Evolutionary conservation across 495 filamentous ascomycete species (phyloP).

Genomic region (Penicillium argentinense): DNA sequence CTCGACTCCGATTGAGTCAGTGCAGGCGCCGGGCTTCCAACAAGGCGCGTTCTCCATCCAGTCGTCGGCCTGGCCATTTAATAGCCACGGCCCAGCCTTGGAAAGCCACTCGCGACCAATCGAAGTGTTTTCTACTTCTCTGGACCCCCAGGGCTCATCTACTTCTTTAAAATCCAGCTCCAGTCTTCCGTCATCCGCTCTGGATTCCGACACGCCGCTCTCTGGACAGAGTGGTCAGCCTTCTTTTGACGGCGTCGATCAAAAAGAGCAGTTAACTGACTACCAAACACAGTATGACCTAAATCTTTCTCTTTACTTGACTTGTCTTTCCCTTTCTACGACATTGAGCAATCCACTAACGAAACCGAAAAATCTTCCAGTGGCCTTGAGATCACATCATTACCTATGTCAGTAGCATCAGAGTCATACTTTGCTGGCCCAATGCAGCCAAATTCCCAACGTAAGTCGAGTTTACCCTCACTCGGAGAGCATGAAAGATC

Average conservation of each 20-base stretch:
- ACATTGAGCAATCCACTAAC: background rate
- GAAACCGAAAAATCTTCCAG: background rate
- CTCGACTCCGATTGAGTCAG: slow-evolving; percentile 18
- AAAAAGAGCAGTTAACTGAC: slow-evolving; percentile 5
- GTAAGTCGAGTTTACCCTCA: slow-evolving; percentile 9
- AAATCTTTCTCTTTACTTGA: too few species aligned
- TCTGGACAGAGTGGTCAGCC: slow-evolving; percentile 5
- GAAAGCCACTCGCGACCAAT: slow-evolving; percentile 7
- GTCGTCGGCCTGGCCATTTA: slow-evolving; percentile 13
- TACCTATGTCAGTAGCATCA: slow-evolving; percentile 30
- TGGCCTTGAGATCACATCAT: slow-evolving; percentile 21
- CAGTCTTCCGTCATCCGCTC: slow-evolving; percentile 9
- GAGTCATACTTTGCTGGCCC: slow-evolving; percentile 24
- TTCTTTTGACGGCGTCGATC: slow-evolving; percentile 7
- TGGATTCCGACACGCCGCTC: slow-evolving; percentile 8
- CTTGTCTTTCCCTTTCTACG: background rate
- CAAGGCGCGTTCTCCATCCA: slow-evolving; percentile 8
- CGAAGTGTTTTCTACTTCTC: slow-evolving; percentile 4
- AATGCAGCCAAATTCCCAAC: slow-evolving; percentile 27
- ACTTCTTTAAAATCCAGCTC: slow-evolving; percentile 7
- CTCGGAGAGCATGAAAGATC: background rate
- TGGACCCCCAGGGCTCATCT: slow-evolving; percentile 13
- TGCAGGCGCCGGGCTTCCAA: slow-evolving; percentile 17
- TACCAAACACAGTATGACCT: slow-evolving; percentile 15
- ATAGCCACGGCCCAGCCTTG: slow-evolving; percentile 7